phyloP scores from a whole-genome alignment of 768 basidiomycete genomes.

The Pleurotus tuber-regium region DNA sequence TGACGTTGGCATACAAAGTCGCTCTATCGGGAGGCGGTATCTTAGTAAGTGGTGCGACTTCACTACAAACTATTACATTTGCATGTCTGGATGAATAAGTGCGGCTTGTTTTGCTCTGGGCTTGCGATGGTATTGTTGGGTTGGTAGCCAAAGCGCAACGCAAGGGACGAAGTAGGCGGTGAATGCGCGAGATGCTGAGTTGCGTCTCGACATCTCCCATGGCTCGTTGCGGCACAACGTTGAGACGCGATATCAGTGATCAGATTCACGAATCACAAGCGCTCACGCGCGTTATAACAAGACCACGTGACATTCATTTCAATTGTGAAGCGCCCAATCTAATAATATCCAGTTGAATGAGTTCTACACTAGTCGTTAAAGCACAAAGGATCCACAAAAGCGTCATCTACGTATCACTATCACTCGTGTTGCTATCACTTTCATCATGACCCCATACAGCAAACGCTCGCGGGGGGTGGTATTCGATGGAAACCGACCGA shows the following conservation, averaged over 20 bases:
- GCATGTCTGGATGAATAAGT: conserved; percentile 8
- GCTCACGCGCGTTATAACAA: too few species aligned
- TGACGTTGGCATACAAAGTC: conserved; percentile 30
- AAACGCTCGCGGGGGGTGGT: conserved; percentile 55
- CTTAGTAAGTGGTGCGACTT: conserved; percentile 31
- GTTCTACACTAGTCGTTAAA: too few species aligned
- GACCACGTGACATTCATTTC: too few species aligned
- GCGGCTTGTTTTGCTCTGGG: background rate
- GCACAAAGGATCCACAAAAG: too few species aligned
- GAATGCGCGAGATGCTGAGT: conserved; percentile 39
- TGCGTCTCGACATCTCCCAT: conserved; percentile 20
- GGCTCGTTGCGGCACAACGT: background rate
- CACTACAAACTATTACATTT: background rate
- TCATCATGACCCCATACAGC: conserved; percentile 90
- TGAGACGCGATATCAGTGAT: too few species aligned
- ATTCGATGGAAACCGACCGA: conserved; percentile 37
- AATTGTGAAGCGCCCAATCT: too few species aligned
- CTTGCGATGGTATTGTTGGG: conserved; percentile 15
- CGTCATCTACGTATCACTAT: conserved; percentile 49
- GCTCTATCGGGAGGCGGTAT: conserved; percentile 34
- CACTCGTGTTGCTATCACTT: conserved; percentile 82
- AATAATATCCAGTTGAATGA: too few species aligned
- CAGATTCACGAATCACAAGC: too few species aligned
- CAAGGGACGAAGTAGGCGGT: conserved; percentile 46
- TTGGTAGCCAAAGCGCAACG: conserved; percentile 30